Evolutionary conservation across 768 basidiomycete species (phyloP).

Genomic region (Boletus pseudopeckii): DNA sequence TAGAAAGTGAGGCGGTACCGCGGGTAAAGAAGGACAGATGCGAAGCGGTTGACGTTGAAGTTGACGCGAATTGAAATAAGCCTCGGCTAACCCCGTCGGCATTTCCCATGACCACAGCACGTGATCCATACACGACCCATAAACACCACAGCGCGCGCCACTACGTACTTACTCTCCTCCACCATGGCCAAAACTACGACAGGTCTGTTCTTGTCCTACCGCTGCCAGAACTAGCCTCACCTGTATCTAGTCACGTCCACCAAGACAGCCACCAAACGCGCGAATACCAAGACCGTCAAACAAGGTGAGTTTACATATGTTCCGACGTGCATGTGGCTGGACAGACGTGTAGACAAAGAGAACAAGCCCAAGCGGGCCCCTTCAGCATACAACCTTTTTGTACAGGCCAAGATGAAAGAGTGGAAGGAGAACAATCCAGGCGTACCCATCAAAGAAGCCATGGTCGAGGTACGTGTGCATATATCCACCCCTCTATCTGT

Average conservation of each 20-base stretch:
- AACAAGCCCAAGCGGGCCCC: constrained; percentile 58
- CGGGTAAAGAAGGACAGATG: neutral
- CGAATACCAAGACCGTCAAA: constrained; percentile 44
- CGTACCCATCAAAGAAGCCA: constrained; percentile 51
- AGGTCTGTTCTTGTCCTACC: constrained; percentile 31
- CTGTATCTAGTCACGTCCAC: constrained; percentile 45
- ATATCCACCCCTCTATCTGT: neutral
- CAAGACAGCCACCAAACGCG: constrained; percentile 54
- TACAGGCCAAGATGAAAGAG: constrained; percentile 52
- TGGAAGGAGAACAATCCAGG: constrained; percentile 54
- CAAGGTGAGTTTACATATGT: constrained; percentile 27
- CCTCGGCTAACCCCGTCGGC: constrained; percentile 13
- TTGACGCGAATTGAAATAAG: constrained; percentile 28
- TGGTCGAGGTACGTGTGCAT: constrained; percentile 37
- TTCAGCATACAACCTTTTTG: constrained; percentile 56
- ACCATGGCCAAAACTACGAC: constrained; percentile 52
- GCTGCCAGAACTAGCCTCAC: constrained; percentile 1
- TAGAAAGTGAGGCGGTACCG: neutral
- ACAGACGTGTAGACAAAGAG: constrained; percentile 29
- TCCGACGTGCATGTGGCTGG: neutral
- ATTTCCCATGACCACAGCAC: constrained; percentile 22
- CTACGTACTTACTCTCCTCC: constrained; percentile 1
- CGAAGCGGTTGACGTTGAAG: no score
- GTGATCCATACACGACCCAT: constrained; percentile 30
- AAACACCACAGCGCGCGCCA: constrained; percentile 9